phyloP scores from a whole-genome alignment of 2,329 filamentous ascomycete species.

The Clonostachys rhizophaga region DNA sequence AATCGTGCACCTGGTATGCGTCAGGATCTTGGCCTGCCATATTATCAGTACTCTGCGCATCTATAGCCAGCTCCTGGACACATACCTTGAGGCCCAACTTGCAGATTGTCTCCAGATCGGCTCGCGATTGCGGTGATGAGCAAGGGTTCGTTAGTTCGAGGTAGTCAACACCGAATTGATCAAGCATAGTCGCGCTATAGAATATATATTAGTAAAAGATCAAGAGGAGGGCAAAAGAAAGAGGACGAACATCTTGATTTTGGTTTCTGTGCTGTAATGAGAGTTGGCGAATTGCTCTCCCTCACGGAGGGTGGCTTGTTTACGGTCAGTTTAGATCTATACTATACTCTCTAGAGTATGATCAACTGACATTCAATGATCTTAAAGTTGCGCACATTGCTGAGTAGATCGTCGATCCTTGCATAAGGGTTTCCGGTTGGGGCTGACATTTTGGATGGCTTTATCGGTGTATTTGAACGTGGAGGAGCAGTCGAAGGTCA shows the following conservation, averaged over 20 bases:
- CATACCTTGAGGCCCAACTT: conserved; percentile 72
- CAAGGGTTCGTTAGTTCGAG: conserved; percentile 78
- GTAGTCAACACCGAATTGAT: conserved; percentile 64
- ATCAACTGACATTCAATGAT: conserved; percentile 40
- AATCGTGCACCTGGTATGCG: conserved; percentile 13
- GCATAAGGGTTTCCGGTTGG: neutral
- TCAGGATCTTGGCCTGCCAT: conserved; percentile 14
- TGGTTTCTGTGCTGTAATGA: conserved; percentile 1
- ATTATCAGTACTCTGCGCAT: too few species aligned
- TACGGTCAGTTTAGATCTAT: too few species aligned
- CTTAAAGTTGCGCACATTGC: conserved; percentile 2
- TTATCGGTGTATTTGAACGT: too few species aligned
- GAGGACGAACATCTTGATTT: conserved; percentile 2
- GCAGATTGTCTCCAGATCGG: conserved; percentile 89
- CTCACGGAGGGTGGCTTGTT: conserved; percentile 56
- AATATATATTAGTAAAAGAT: neutral
- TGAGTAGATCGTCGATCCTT: conserved; percentile 1
- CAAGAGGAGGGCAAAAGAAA: neutral
- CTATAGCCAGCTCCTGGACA: conserved; percentile 8
- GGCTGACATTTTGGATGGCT: too few species aligned
- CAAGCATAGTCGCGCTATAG: neutral
- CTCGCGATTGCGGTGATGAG: conserved; percentile 77
- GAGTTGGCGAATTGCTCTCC: conserved; percentile 76
- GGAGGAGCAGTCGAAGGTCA: too few species aligned
- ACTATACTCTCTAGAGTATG: too few species aligned